Evolutionary conservation across 116 monocot genomes (phyloP).

Genomic region (Cymodocea nodosa): DNA sequence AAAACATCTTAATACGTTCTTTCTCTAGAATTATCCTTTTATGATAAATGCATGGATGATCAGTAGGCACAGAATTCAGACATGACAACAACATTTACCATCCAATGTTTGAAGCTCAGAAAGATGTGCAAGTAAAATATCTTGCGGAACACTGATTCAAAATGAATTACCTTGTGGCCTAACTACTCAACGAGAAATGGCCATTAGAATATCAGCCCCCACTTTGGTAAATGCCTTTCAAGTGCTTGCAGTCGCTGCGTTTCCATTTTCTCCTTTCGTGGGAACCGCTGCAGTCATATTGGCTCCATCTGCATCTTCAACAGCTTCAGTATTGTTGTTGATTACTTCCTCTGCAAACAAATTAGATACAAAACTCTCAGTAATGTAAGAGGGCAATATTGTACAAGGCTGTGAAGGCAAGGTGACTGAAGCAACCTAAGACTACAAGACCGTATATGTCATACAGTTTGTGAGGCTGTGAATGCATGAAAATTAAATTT

Average conservation of each 20-base stretch:
- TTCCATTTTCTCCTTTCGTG: background rate
- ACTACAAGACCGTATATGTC: no score
- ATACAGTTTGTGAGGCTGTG: no score
- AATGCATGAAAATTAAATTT: background rate
- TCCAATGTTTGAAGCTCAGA: no score
- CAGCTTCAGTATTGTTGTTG: background rate
- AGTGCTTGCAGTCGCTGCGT: background rate
- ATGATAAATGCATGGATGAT: no score
- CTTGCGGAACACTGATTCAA: no score
- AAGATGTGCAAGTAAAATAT: no score
- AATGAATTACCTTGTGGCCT: background rate
- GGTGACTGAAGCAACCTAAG: no score
- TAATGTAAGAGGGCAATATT: background rate
- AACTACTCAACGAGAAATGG: background rate
- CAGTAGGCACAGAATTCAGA: no score
- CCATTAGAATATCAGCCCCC: background rate
- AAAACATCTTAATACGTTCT: no score
- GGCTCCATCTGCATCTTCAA: background rate
- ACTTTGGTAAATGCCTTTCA: background rate
- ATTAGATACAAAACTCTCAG: background rate
- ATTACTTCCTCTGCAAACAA: slow-evolving; percentile 1
- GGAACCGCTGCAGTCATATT: background rate
- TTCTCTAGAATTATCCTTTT: no score
- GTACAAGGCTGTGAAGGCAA: no score
- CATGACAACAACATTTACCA: no score